phyloP scores from a whole-genome alignment of 192 early-diverging fungal species.

The Oehlia diaphana region DNA sequence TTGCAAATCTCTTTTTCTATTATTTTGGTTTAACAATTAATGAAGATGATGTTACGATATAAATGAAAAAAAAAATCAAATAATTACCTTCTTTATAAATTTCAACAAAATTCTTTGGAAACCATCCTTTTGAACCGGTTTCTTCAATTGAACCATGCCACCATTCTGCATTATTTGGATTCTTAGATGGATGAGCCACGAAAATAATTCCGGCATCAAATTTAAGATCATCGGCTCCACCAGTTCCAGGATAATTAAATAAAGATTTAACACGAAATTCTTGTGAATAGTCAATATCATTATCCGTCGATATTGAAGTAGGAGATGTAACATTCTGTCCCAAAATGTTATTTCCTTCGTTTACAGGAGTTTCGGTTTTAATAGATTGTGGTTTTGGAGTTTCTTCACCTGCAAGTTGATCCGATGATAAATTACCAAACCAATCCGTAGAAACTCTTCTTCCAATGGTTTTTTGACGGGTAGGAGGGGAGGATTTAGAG shows the following conservation, averaged over 20 bases:
- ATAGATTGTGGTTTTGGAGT: neutral
- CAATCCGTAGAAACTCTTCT: slow-evolving; percentile 51
- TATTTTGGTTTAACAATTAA: neutral
- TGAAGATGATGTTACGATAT: neutral
- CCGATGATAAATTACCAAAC: slow-evolving; percentile 47
- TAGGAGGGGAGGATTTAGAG: neutral
- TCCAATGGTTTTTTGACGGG: slow-evolving; percentile 16
- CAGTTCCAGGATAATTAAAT: slow-evolving; percentile 42
- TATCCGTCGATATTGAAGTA: slow-evolving; percentile 1
- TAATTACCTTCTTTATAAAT: slow-evolving; percentile 33
- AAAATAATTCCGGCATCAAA: slow-evolving; percentile 45
- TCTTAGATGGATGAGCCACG: slow-evolving; percentile 36
- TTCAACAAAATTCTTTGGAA: slow-evolving; percentile 51
- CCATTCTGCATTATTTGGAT: slow-evolving; percentile 46
- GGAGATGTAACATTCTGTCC: neutral
- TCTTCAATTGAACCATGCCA: slow-evolving; percentile 46
- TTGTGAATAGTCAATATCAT: slow-evolving; percentile 36
- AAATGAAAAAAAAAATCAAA: neutral
- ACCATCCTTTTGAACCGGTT: slow-evolving; percentile 42
- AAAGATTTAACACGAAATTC: slow-evolving; percentile 39
- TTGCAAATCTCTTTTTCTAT: slow-evolving; percentile 40
- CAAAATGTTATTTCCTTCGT: neutral
- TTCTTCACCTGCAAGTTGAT: slow-evolving; percentile 32
- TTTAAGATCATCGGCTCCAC: slow-evolving; percentile 39
- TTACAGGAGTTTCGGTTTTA: neutral